These are phyloP conservation scores for Pleurotus salmoneostramineus DNA, from an alignment of 768 basidiomycete species.

Conservation along the genomic window DNA sequence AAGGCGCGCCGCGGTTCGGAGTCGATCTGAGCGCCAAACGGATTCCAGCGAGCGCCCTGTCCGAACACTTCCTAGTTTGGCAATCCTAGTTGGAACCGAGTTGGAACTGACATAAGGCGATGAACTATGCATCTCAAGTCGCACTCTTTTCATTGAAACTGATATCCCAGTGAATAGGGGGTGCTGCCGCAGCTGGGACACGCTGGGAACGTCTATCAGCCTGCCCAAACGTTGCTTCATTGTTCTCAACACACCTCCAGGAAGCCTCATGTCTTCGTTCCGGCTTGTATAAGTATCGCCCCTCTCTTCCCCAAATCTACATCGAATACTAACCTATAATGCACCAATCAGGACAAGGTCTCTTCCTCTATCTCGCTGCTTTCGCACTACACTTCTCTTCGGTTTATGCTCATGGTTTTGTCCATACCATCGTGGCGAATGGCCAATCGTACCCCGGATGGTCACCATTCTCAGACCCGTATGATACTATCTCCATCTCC, in stretches of 20 bases:
- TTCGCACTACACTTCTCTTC: conserved; percentile 8
- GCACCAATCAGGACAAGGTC: neutral
- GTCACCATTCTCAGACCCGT: conserved; percentile 37
- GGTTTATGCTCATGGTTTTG: conserved; percentile 30
- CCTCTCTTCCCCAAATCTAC: neutral
- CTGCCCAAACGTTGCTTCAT: neutral
- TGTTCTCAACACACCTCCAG: neutral
- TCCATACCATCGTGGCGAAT: conserved; percentile 25
- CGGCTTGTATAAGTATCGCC: conserved; percentile 6
- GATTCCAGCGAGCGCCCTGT: too few relatives aligned
- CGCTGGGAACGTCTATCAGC: neutral
- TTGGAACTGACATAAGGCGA: too few relatives aligned
- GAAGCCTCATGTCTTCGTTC: conserved; percentile 2
- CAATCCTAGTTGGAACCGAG: neutral
- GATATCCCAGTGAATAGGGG: neutral
- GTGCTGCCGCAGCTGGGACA: neutral
- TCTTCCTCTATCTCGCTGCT: conserved; percentile 12
- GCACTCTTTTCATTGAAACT: too few relatives aligned
- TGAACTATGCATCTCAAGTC: too few relatives aligned
- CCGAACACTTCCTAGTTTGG: neutral
- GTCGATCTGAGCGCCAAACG: neutral
- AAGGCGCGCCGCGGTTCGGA: too few relatives aligned
- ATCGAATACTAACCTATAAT: neutral
- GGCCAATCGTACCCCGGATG: conserved; percentile 30
- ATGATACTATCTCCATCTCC: conserved; percentile 10